Evolutionary conservation across 495 filamentous ascomycete genomes (phyloP), one percentile per base, ranked within the genome.

Genomic region (Xylaria palmicola): DNA sequence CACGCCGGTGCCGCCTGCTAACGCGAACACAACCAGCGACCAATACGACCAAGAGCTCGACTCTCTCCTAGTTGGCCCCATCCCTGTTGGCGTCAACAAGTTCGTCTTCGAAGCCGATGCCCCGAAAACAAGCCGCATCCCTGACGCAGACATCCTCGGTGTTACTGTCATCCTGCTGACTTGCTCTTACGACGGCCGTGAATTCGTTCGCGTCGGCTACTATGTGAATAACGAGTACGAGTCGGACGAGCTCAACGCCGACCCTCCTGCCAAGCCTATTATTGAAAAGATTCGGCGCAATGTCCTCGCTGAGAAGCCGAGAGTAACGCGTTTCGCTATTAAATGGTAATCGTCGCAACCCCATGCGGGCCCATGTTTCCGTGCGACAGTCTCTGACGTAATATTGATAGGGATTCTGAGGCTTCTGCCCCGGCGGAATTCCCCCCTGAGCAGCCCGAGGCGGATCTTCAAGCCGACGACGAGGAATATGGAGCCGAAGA

Each of bases 161-260:
- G 94, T 98, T 34, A 98, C 94, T 34, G 94, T 98, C 60, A 93
- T 98, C 64, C 88, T 98, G 40, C 86, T 98, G 62, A 94, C 91
- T 51, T 97, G 95, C 79, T 90, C 91, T 75, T 98, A 98, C 77
- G 94, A 98, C 68, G 87, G 89, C 56, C 84, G 94, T 67, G 94
- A 98, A 74, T 98, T 98, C 67, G 94, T 98, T 39, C 93, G 94
- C 66, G 94, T 98, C 22, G 94, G 94, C 40, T 98, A 98, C 83
- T 98, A 98, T 66, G 93, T 97, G 60, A 98, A 97, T 79, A 98
- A 98, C 66, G 95, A 98, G 72, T 98, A 98, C 73, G 90, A 93
- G 65, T 89, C 88, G 24, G 92, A 97, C 65, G 91, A 96, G 75
- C 82, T 98, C 47, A 85, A 83, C 60, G 85, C 86, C 24, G 91